Conservation (phyloP, 1,284 basidiomycete genomes). For the Naganishia liquefaciens region DNA sequence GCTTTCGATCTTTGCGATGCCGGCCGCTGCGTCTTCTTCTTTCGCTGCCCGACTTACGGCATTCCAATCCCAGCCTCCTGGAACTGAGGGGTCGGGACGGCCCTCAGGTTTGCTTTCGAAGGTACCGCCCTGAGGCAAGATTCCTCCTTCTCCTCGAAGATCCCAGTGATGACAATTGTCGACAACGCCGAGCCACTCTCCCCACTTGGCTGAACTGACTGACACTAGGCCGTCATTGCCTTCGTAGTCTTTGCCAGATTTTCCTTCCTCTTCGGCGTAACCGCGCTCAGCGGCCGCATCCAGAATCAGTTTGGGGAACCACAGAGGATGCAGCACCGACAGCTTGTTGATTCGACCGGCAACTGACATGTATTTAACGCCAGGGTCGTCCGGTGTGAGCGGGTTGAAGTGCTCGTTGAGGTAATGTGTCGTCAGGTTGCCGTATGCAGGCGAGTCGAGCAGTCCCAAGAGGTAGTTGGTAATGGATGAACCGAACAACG, state of each 20-base stretch:
- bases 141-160: slow-evolving; percentile 71
- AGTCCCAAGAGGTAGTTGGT: slow-evolving; percentile 85
- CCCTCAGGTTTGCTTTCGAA: slow-evolving; percentile 41
- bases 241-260: slow-evolving; percentile 60
- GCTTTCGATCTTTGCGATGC: slow-evolving; percentile 20
- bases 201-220: slow-evolving; percentile 85
- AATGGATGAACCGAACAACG: slow-evolving; percentile 55
- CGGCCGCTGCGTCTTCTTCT: slow-evolving; percentile 26
- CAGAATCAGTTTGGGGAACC: slow-evolving; percentile 91
- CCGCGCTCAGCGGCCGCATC: slow-evolving; percentile 63
- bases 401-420: slow-evolving; percentile 89
- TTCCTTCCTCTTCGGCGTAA: slow-evolving; percentile 61
- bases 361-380: slow-evolving; percentile 88
- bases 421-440: slow-evolving; percentile 86
- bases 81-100: slow-evolving; percentile 35
- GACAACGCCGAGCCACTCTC: slow-evolving; percentile 85
- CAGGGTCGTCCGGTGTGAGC: slow-evolving; percentile 75
- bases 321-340: slow-evolving; percentile 85
- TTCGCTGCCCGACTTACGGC: slow-evolving; percentile 16
- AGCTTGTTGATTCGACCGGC: slow-evolving; percentile 74
- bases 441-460: slow-evolving; percentile 95
- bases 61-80: slow-evolving; percentile 38
- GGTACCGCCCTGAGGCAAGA: slow-evolving; percentile 49
- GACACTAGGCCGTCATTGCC: slow-evolving; percentile 96
- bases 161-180: slow-evolving; percentile 97